Evolutionary conservation across 1,284 basidiomycete species (phyloP), one percentile per base, ranked within the genome.

Genomic region (Cutaneotrichosporon mucoides): DNA sequence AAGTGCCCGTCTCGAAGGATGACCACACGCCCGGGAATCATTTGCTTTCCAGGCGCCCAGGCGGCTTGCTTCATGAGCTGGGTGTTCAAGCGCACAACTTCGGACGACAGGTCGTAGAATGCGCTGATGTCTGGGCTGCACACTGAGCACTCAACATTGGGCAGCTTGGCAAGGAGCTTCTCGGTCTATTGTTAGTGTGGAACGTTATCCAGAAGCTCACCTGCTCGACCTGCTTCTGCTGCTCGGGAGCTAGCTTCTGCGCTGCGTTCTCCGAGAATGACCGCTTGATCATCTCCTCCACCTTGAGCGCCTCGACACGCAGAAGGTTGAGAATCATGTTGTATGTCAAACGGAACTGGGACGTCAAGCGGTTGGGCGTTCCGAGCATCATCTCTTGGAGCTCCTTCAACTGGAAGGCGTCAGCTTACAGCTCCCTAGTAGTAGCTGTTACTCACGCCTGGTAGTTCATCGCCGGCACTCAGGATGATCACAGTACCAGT

Each of bases 201-300:
- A 11, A 33, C 8, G 8, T 5, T 11, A 24, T 46, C 33, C 2
- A 33, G 15, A 34, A 35, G 70, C 84, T 71, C 67, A 90, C 92
- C 80, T 92, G 86, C 2, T 82, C 76, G 15, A 98, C 88, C 74
- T 89, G 86, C 72, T 87, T 86, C 77, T 98, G 92, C 66, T 98
- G 92, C 58, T 97, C 92, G 1, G 96, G 96, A 16, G 97, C 81
- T 56, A 98, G 81, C 55, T 88, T 84, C 72, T 99, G 96, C 0
- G 94, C 89, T 0, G 93, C 88, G 71, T 99, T 99, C 80, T 99
- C 96, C 4, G 95, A 98, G 78, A 99, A 99, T 73, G 91, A 94
- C 41, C 96, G 84, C 78, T 99, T 99, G 77, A 99, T 99, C 96
- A 99, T 99, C 76, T 99, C 96, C 73, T 99, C 96, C 7, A 99